These are phyloP conservation scores for Chenopodium formosanum DNA, from an alignment of 148 eudicot species.

Conservation along the genomic window DNA sequence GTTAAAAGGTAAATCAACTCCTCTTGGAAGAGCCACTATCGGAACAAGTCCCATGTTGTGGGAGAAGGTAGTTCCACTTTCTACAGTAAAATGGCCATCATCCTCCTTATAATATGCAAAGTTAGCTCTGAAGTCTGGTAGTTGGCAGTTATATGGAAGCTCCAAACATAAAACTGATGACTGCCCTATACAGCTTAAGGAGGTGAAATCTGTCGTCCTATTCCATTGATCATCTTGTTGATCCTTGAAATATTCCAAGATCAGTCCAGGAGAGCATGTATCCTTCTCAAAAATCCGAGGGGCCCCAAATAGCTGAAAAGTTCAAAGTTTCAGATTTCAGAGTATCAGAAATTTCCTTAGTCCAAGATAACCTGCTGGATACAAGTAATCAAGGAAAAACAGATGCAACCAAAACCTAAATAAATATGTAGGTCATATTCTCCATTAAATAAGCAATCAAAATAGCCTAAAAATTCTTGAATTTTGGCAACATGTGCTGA, in stretches of 20 bases:
- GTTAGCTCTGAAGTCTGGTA: constrained; percentile 48
- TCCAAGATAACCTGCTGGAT: not conserved
- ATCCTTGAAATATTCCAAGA: constrained; percentile 38
- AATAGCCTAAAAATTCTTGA: not conserved
- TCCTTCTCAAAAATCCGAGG: constrained; percentile 61
- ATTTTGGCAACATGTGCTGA: not conserved
- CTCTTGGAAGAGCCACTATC: constrained; percentile 52
- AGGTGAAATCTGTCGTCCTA: constrained; percentile 76
- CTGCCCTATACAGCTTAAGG: constrained; percentile 56
- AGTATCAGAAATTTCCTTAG: not conserved
- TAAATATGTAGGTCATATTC: not conserved
- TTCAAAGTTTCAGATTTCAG: not conserved
- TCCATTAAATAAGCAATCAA: not conserved
- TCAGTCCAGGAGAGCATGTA: constrained; percentile 24
- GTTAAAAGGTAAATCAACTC: constrained; percentile 49
- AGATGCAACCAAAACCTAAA: not conserved
- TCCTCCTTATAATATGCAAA: constrained; percentile 51
- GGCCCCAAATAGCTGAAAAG: constrained; percentile 53
- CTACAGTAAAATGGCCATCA: constrained; percentile 36
- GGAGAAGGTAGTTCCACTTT: constrained; percentile 44
- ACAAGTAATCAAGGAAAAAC: not conserved
- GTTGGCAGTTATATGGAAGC: constrained; percentile 41
- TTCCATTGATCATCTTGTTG: constrained; percentile 69
- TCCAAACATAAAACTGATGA: constrained; percentile 70
- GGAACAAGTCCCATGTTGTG: constrained; percentile 56